Base-by-base conservation (phyloP, 805 yeast genomes). In the Candida sithepensis region DNA sequence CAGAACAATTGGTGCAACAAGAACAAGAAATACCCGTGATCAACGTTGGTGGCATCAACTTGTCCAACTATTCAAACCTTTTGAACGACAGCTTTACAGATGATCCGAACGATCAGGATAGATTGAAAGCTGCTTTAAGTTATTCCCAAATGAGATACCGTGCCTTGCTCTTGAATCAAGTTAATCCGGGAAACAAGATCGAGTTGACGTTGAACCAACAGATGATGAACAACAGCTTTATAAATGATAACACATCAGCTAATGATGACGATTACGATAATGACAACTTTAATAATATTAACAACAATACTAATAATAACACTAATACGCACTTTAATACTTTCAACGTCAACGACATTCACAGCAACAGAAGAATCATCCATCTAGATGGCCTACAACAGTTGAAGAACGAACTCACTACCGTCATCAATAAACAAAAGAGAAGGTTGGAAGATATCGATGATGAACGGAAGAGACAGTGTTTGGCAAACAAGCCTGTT, bases 391-490 rank as follows among this genome's bases (percentile, higher is more conserved):
- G 52, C 47, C 59, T 67, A 34, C 58, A 52, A 45, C 61, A 62
- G 14, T 53, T 66, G 21, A 61, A 64, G 13, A 62, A 54, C 12
- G 36, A 61, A 14, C 48, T 72, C 3, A 58, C 58, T 14, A 55
- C 52, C 1, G 63, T 63, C 22, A 53, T 74, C 2, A 48, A 55
- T 2, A 26, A 33, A 9, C 63, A 62, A 41, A 79, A 81, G 54
- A 58, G 76, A 43, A 65, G 61, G 40, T 64, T 78, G 8, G 75
- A 75, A 5, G 77, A 73, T 4, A 46, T 79, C 14, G 70, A 74
- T 41, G 51, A 44, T 12, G 64, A 64, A 21, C 61, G 88, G 21
- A 70, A 74, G 51, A 60, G 59, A 28, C 57, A 71, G 42, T 82
- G 81, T 60, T 26, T 55, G 4, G 70, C 73, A 16, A 72, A 67